Evolutionary conservation across 2,329 filamentous ascomycete genomes (phyloP).

Genomic region (Sporothrix brasiliensis): DNA sequence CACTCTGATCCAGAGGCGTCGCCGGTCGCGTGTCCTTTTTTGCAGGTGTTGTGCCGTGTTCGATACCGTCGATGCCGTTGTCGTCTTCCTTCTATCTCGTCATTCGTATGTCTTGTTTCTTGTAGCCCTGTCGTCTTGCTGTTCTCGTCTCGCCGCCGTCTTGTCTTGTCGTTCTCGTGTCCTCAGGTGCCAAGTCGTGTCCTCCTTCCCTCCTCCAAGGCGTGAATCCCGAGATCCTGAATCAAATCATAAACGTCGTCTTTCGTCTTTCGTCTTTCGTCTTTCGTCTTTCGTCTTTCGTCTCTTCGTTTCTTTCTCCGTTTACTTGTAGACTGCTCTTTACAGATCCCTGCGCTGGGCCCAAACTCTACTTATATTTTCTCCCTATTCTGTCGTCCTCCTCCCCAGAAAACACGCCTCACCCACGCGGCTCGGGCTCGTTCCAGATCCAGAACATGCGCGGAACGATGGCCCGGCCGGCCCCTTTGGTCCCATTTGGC

Average conservation of each 20-base stretch:
- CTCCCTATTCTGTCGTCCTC: background rate
- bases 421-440: slow-evolving; percentile 28
- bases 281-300: background rate
- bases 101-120: background rate
- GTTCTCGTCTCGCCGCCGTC: background rate
- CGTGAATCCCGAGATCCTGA: background rate
- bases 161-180: slow-evolving; percentile 4
- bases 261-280: background rate
- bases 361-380: slow-evolving; percentile 15
- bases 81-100: background rate
- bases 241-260: background rate
- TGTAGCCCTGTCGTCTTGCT: background rate
- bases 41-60: background rate
- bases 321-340: background rate
- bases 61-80: background rate
- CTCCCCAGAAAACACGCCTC: background rate
- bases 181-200: background rate
- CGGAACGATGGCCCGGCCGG: slow-evolving; percentile 35
- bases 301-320: background rate
- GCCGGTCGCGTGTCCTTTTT: slow-evolving; percentile 4
- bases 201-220: background rate
- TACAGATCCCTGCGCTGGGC: slow-evolving; percentile 11
- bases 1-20: background rate
- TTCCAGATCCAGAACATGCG: slow-evolving; percentile 32
- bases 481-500: slow-evolving; percentile 33